These are phyloP conservation scores for Firmiana major DNA, from an alignment of 345 rosid species.

Conservation along the genomic window DNA sequence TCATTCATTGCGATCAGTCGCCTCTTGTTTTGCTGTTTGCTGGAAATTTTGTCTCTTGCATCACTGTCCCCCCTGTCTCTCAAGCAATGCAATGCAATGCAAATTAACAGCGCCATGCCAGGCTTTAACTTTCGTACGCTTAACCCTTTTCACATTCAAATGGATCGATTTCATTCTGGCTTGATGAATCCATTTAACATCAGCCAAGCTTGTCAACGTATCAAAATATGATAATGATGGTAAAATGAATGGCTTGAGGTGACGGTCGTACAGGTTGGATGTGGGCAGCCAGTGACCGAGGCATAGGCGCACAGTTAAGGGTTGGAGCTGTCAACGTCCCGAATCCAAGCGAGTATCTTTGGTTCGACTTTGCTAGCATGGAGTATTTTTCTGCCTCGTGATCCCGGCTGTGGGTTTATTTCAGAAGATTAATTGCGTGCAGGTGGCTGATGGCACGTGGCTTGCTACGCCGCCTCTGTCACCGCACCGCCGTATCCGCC, in stretches of 20 bases:
- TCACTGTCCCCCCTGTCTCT: not conserved
- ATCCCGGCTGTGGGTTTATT: not conserved
- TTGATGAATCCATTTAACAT: too few relatives aligned
- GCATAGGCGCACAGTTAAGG: not conserved
- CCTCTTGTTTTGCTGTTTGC: slow-evolving; percentile 10
- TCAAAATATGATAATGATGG: not conserved
- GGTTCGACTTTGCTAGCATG: not conserved
- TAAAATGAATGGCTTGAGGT: not conserved
- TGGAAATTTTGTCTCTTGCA: slow-evolving; percentile 10
- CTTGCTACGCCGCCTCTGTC: slow-evolving; percentile 9
- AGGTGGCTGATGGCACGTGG: slow-evolving; percentile 16
- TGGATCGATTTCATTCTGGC: not conserved
- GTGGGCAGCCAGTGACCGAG: not conserved
- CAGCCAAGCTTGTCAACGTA: too few relatives aligned
- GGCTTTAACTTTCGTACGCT: not conserved
- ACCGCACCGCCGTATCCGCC: slow-evolving; percentile 24
- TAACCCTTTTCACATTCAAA: not conserved
- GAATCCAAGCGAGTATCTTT: slow-evolving; percentile 35
- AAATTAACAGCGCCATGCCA: not conserved
- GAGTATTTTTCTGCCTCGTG: slow-evolving; percentile 9
- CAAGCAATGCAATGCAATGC: not conserved
- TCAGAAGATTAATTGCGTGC: slow-evolving; percentile 10
- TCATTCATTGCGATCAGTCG: slow-evolving; percentile 16
- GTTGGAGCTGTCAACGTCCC: slow-evolving; percentile 37
- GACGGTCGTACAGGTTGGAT: not conserved